Percentiles rank a stretch among this genome's conserved stretches.
phyloP scores from a whole-genome alignment of 108 stramenopile genomes.

The Nitzschia sp. region DNA sequence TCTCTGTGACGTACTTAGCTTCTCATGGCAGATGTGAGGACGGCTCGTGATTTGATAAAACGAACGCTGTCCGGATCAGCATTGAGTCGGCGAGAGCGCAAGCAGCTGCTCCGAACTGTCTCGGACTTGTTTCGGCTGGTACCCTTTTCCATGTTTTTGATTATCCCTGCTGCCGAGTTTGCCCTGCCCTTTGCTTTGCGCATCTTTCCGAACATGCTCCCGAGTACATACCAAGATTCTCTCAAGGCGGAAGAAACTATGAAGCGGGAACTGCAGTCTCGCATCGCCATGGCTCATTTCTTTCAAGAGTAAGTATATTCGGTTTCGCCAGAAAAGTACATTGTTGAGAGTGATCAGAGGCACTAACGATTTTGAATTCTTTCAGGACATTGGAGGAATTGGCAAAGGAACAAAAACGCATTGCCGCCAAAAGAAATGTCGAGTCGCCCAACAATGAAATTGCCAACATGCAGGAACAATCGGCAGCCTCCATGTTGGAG shows the following conservation, averaged over 20 bases:
- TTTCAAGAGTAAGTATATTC: conserved; percentile 88
- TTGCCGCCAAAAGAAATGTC: conserved; percentile 47
- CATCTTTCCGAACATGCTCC: conserved; percentile 98
- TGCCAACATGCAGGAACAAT: conserved; percentile 65
- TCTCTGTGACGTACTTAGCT: conserved; percentile 39
- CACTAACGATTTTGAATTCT: background rate
- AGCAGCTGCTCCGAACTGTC: conserved; percentile 94
- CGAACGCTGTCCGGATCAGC: conserved; percentile 82
- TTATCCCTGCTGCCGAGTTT: conserved; percentile 99
- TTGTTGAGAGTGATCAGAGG: too few species aligned
- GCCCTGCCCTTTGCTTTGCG: conserved; percentile 95
- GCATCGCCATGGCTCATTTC: conserved; percentile 96
- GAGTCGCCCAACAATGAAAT: conserved; percentile 42
- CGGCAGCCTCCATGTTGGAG: conserved; percentile 77
- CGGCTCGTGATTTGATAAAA: conserved; percentile 78
- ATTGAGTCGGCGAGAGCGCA: conserved; percentile 94
- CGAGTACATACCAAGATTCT: conserved; percentile 97
- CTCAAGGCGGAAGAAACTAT: conserved; percentile 96
- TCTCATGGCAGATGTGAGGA: conserved; percentile 90
- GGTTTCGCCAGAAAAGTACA: background rate
- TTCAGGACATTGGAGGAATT: conserved; percentile 80
- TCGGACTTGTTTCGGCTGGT: conserved; percentile 97
- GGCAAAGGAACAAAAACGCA: conserved; percentile 86
- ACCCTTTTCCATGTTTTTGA: conserved; percentile 93
- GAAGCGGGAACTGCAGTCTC: conserved; percentile 93